phyloP scores from a whole-genome alignment of 2,329 filamentous ascomycete genomes.

The Orbilia javanica region DNA sequence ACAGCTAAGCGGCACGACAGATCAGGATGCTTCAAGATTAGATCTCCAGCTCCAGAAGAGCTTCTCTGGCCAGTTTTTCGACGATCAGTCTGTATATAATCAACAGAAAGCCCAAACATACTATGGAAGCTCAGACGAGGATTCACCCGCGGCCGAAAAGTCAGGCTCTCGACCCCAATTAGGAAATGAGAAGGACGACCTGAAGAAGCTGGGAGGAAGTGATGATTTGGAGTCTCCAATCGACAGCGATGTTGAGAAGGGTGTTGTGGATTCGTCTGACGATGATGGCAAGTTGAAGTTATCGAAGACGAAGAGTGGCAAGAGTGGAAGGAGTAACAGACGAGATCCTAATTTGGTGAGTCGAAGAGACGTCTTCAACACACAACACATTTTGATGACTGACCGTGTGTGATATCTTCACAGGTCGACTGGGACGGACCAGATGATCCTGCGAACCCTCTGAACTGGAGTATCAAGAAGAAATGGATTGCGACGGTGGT shows the following conservation, averaged over 20 bases:
- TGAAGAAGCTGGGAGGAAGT: slow-evolving; percentile 31
- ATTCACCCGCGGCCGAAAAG: slow-evolving; percentile 53
- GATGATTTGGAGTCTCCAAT: slow-evolving; percentile 11
- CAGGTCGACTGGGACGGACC: slow-evolving; percentile 49
- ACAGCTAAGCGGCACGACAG: slow-evolving; percentile 8
- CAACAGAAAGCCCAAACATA: slow-evolving; percentile 36
- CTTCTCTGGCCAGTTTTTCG: slow-evolving; percentile 49
- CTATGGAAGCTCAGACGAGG: slow-evolving; percentile 44
- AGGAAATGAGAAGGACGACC: slow-evolving; percentile 37
- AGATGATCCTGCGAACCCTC: slow-evolving; percentile 69
- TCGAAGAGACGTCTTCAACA: slow-evolving; percentile 23
- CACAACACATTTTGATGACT: slow-evolving; percentile 41
- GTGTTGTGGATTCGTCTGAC: slow-evolving; percentile 12
- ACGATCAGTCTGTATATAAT: slow-evolving; percentile 52
- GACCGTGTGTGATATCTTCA: slow-evolving; percentile 9
- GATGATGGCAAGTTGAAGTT: slow-evolving; percentile 36
- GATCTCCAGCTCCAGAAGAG: slow-evolving; percentile 48
- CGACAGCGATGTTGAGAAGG: slow-evolving; percentile 29
- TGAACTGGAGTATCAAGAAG: slow-evolving; percentile 71
- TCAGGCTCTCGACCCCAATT: slow-evolving; percentile 26
- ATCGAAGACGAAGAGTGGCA: slow-evolving; percentile 46
- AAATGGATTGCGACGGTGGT: slow-evolving; percentile 73
- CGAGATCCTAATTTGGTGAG: slow-evolving; percentile 54
- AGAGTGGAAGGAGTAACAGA: slow-evolving; percentile 40
- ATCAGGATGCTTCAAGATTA: slow-evolving; percentile 38